These are phyloP conservation scores for Monoraphidium neglectum DNA, from an alignment of 139 green algal genomes.

Conservation along the genomic window DNA sequence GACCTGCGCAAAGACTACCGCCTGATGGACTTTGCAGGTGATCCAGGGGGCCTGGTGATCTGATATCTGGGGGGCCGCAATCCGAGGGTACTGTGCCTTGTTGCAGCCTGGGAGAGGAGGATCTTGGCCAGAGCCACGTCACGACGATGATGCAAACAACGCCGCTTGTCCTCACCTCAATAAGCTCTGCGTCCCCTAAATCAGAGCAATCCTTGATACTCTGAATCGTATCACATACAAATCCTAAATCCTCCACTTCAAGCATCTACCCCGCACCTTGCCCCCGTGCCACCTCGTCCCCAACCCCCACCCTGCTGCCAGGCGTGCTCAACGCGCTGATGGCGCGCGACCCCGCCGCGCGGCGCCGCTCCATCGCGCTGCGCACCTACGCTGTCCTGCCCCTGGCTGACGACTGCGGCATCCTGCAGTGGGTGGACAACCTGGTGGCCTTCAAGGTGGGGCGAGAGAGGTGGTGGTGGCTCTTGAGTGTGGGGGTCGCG, in stretches of 20 bases:
- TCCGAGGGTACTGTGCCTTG: too few relatives aligned
- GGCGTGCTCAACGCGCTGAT: slow-evolving; percentile 48
- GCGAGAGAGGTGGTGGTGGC: background rate
- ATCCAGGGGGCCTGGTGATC: too few relatives aligned
- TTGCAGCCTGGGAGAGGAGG: too few relatives aligned
- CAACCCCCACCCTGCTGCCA: background rate
- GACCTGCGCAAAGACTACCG: slow-evolving; percentile 97
- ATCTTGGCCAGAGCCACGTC: background rate
- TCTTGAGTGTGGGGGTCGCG: background rate
- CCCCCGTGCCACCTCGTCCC: too few relatives aligned
- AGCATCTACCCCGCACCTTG: too few relatives aligned
- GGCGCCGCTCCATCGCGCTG: slow-evolving; percentile 79
- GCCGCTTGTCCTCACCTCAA: too few relatives aligned
- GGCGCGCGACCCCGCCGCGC: slow-evolving; percentile 43
- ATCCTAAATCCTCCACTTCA: too few relatives aligned
- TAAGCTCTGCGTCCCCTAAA: too few relatives aligned
- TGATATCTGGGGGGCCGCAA: too few relatives aligned
- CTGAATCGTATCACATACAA: too few relatives aligned
- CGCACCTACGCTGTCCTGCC: slow-evolving; percentile 89
- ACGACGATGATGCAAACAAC: background rate
- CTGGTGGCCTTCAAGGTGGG: slow-evolving; percentile 50
- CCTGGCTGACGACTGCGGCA: slow-evolving; percentile 92
- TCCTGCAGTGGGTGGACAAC: slow-evolving; percentile 72
- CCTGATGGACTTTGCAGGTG: slow-evolving; percentile 92
- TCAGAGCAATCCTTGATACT: too few relatives aligned